Evolutionary conservation across 306 rosid genomes (phyloP), one percentile per base, ranked within the genome.

Genomic region (Echinosophora koreensis): DNA sequence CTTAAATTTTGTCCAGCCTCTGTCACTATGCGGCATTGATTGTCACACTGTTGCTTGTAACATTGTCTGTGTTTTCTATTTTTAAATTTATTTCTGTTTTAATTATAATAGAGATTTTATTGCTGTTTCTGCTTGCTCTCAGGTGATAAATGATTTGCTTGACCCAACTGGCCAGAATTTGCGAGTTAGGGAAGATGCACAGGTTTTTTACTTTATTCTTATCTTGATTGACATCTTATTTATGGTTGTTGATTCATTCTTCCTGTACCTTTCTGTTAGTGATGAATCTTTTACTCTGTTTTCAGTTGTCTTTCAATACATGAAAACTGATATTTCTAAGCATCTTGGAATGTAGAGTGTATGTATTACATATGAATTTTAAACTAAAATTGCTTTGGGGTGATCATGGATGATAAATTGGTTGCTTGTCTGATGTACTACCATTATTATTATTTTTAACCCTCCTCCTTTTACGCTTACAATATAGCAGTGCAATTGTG

Each of bases 91-190:
- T 67, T 30, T 60, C 5, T 73, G 15, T 71, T 38, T 67, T 79
- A 81, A 59, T 71, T 38, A 63, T 79, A 81, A 59, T 60, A 6
- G 69, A n/a, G 17, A 14, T 28, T 5, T 62, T 42, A 35, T 78
- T 82, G 73, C 69, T 73, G 32, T 75, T 82, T 83, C 58, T 77
- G 72, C 82, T 80, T 89, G 77, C 69, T 84, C 72, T 79, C 90
- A 96, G 99, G 98, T 96, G 88, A 96, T 96, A 85, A 96, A 96
- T 70, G 99, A 96, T 84, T 89, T 96, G 90, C 96, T 96, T 78
- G 98, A 96, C 78, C 99, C 99, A 85, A 96, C 99, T 13, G 97
- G 98, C 78, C 98, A 93, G 85, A 96, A 96, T 83, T 87, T 96
- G 86, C 97, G 98, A 34, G 98, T 96, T 73, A 85, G 99, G 79